Evolutionary conservation across 2,329 filamentous ascomycete genomes (phyloP).

Genomic region (Pestalotiopsis sp.): DNA sequence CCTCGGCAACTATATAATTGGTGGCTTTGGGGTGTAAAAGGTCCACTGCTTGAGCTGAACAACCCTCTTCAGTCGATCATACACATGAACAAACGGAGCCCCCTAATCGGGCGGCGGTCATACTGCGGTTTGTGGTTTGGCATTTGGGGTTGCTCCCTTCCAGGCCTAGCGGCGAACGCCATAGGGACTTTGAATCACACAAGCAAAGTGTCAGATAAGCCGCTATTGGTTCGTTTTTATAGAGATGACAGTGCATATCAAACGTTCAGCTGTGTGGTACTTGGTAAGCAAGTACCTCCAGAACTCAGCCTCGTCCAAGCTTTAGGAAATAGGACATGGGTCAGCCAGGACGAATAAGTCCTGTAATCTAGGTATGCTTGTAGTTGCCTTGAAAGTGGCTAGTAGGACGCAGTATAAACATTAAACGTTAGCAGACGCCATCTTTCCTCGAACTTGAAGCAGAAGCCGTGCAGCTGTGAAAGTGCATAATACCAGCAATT

Average conservation of each 20-base stretch:
- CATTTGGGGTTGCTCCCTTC: not conserved
- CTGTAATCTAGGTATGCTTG: not conserved
- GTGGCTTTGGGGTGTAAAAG: not conserved
- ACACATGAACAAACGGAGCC: not conserved
- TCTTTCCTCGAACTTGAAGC: not conserved
- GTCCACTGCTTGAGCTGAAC: not conserved
- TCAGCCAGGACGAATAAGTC: not conserved
- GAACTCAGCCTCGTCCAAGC: not conserved
- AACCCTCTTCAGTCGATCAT: not conserved
- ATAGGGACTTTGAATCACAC: not conserved
- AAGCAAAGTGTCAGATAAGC: not conserved
- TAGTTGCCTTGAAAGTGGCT: not conserved
- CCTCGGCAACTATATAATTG: not conserved
- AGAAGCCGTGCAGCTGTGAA: not conserved
- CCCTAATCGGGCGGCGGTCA: not conserved
- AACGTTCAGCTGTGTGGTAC: not conserved
- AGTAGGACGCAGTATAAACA: not conserved
- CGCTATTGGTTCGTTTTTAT: not conserved
- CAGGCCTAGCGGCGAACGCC: not conserved
- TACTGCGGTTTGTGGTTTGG: not conserved
- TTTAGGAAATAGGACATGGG: not conserved
- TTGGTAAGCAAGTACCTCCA: not conserved
- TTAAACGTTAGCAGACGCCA: not conserved
- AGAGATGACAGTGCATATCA: no score
- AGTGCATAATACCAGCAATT: not conserved